Conservation (phyloP, 2,329 filamentous ascomycete genomes). For the Colletotrichum caudatum region DNA sequence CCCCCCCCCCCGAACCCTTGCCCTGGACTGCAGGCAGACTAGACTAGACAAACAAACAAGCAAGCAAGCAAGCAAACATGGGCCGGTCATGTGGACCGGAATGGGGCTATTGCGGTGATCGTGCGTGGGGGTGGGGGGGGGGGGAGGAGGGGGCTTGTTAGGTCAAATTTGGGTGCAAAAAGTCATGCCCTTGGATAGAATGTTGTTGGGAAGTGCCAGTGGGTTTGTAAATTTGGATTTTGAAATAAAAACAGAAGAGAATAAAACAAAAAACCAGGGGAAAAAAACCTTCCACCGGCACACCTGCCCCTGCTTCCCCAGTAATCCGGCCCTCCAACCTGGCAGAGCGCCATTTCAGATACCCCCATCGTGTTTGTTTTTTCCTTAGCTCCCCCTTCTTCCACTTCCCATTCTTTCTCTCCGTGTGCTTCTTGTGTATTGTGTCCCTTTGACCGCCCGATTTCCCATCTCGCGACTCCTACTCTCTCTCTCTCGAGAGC, state of each 20-base stretch:
- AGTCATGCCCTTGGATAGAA: background rate
- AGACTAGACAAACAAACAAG: too few species aligned
- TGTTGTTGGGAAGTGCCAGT: background rate
- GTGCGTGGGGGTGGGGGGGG: background rate
- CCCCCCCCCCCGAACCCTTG: background rate
- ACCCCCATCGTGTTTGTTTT: background rate
- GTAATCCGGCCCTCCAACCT: constrained; percentile 17
- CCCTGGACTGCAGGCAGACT: background rate
- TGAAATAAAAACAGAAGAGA: too few species aligned
- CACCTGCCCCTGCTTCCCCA: constrained; percentile 21
- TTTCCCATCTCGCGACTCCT: background rate
- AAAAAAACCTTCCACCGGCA: constrained; percentile 25
- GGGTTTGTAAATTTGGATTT: background rate
- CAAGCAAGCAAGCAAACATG: background rate
- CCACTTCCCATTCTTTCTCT: background rate
- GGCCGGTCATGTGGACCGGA: background rate
- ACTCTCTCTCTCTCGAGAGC: background rate
- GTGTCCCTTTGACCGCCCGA: background rate
- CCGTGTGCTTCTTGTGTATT: too few species aligned
- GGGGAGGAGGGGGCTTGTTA: too few species aligned
- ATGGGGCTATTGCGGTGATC: background rate
- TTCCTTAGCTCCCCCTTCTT: background rate
- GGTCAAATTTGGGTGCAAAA: background rate
- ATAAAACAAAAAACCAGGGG: background rate
- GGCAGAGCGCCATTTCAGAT: background rate